Percentiles rank a stretch among this genome's conserved stretches.
phyloP scores from a whole-genome alignment of 768 basidiomycete genomes.

The Podaxis rugospora region DNA sequence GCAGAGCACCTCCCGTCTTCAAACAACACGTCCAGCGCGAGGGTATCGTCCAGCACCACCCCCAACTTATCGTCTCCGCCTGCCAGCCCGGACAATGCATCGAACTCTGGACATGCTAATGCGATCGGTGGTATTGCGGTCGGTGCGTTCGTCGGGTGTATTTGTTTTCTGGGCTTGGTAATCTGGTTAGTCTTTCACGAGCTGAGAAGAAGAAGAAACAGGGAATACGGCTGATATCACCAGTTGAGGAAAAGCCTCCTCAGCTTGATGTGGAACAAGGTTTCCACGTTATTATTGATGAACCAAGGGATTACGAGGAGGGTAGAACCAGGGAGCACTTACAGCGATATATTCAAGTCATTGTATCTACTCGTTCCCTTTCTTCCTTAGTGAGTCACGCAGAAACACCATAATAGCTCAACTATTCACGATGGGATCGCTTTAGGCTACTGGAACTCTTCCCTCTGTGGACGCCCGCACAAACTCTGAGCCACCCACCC shows the following conservation, averaged over 20 bases:
- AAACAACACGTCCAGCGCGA: not conserved
- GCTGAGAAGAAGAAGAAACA: not conserved
- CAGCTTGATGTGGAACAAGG: not conserved
- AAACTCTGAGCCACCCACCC: not conserved
- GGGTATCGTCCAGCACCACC: not conserved
- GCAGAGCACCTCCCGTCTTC: not conserved
- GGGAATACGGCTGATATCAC: not conserved
- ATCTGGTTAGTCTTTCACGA: not conserved
- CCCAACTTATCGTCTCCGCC: not conserved
- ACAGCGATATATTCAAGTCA: not conserved
- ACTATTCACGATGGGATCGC: not conserved
- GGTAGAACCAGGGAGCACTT: not conserved
- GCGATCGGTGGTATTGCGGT: not conserved
- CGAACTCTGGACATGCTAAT: not conserved
- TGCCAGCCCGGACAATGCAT: not conserved
- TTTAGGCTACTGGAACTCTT: not conserved
- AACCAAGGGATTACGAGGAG: not conserved
- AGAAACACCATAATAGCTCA: not conserved
- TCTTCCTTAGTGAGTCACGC: not conserved
- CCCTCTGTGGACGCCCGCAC: not conserved
- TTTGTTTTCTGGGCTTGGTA: not conserved
- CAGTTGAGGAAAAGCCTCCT: not conserved
- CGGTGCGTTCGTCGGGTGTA: not conserved
- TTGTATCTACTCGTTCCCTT: not conserved
- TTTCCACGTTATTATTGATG: not conserved